Conservation (phyloP, 352 stramenopile genomes). For the Globisporangium parvum region DNA sequence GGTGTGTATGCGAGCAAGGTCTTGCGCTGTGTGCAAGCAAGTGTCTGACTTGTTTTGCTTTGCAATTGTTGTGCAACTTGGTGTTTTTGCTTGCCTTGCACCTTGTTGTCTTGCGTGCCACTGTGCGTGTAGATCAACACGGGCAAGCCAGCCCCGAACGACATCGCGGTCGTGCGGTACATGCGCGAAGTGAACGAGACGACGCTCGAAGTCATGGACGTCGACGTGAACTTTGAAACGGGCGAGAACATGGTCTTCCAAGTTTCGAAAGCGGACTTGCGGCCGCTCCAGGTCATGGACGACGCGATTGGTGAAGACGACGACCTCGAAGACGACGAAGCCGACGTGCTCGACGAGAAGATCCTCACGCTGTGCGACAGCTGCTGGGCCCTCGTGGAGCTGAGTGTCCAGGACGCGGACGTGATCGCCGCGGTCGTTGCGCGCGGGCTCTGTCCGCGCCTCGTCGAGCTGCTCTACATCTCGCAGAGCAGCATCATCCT, state of each 20-base stretch:
- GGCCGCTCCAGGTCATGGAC: slow-evolving; percentile 76
- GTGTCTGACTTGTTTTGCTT: slow-evolving; percentile 7
- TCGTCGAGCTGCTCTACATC: slow-evolving; percentile 82
- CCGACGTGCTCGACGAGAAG: slow-evolving; percentile 73
- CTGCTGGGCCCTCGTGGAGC: slow-evolving; percentile 80
- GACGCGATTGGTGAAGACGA: slow-evolving; percentile 75
- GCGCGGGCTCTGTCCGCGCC: slow-evolving; percentile 53
- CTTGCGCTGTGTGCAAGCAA: no score
- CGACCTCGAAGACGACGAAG: slow-evolving; percentile 63
- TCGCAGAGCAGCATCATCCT: slow-evolving; percentile 82
- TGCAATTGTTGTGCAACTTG: neutral
- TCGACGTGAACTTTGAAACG: slow-evolving; percentile 86
- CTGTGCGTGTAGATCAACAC: slow-evolving; percentile 46
- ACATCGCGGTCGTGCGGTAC: slow-evolving; percentile 81
- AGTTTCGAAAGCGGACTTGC: slow-evolving; percentile 48
- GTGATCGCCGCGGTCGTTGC: slow-evolving; percentile 57
- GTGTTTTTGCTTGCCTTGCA: neutral
- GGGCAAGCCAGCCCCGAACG: slow-evolving; percentile 73
- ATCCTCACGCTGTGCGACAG: slow-evolving; percentile 83
- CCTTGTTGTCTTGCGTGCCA: neutral
- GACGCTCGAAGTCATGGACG: slow-evolving; percentile 79
- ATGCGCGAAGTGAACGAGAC: slow-evolving; percentile 67
- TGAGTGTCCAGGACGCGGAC: slow-evolving; percentile 67
- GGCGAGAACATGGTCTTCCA: slow-evolving; percentile 80
- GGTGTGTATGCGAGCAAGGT: no score